These are phyloP conservation scores for Echeveria elegans DNA, from an alignment of 164 flowering plant species.

Conservation along the genomic window DNA sequence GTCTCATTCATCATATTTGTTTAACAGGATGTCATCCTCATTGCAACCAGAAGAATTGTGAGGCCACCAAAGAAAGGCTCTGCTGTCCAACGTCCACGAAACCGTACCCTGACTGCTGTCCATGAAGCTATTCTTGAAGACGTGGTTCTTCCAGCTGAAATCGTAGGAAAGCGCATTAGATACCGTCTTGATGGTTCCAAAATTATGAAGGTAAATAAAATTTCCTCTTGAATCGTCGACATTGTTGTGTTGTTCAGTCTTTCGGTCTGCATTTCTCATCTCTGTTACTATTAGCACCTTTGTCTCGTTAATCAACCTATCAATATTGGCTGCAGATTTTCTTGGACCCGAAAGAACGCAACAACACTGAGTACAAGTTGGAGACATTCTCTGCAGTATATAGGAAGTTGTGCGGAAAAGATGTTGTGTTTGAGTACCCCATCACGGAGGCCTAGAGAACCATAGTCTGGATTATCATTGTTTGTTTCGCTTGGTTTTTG, in stretches of 20 bases:
- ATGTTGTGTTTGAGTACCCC: conserved; percentile 41
- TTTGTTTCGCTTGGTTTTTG: neutral
- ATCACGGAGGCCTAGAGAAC: conserved; percentile 16
- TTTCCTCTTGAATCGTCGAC: too few relatives aligned
- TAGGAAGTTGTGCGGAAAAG: conserved; percentile 44
- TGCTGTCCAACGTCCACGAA: conserved; percentile 66
- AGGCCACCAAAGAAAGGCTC: conserved; percentile 28
- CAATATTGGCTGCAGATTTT: conserved; percentile 18
- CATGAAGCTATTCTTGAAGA: conserved; percentile 85
- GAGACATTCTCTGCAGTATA: conserved; percentile 39
- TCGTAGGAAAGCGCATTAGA: conserved; percentile 80
- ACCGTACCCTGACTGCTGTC: conserved; percentile 74
- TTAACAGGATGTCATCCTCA: conserved; percentile 62
- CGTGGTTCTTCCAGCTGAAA: conserved; percentile 75
- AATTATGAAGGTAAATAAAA: conserved; percentile 53
- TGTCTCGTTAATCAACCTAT: too few relatives aligned
- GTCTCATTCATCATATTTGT: neutral
- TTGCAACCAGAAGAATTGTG: conserved; percentile 70
- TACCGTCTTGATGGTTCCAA: conserved; percentile 23
- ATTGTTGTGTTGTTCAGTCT: too few relatives aligned
- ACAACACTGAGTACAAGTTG: conserved; percentile 41
- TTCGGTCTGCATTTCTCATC: too few relatives aligned
- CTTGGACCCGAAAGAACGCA: conserved; percentile 37
- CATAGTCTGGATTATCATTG: neutral
- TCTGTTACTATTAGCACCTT: too few relatives aligned